Conservation (phyloP, 1,284 basidiomycete genomes). For the Hymenochaete sp. region DNA sequence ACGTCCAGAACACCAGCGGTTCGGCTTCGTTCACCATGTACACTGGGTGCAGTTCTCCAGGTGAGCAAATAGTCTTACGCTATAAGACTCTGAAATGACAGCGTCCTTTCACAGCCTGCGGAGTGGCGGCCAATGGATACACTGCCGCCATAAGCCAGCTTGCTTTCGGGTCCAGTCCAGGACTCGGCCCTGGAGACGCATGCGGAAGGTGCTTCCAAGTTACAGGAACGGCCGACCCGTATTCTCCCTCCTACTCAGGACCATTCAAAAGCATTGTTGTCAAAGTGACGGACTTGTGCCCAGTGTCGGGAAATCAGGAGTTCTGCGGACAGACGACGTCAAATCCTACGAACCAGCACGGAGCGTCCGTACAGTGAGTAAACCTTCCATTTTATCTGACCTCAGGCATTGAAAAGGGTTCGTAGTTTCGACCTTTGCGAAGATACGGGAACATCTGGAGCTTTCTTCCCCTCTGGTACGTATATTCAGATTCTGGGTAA, state of each 20-base stretch:
- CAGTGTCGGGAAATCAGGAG: conserved; percentile 38
- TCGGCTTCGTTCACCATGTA: conserved; percentile 49
- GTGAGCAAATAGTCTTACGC: conserved; percentile 24
- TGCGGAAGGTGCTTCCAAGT: conserved; percentile 51
- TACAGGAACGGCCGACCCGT: conserved; percentile 44
- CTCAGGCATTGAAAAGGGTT: not conserved
- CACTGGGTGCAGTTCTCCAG: conserved; percentile 39
- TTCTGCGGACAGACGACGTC: conserved; percentile 46
- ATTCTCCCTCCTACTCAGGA: conserved; percentile 40
- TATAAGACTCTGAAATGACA: not conserved
- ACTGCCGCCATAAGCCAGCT: conserved; percentile 51
- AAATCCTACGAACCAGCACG: conserved; percentile 36
- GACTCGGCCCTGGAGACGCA: conserved; percentile 46
- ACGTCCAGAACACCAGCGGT: conserved; percentile 43
- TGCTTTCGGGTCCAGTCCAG: conserved; percentile 42
- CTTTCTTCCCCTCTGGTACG: conserved; percentile 45
- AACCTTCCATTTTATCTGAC: not conserved
- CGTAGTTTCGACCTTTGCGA: conserved; percentile 51
- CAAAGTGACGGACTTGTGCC: conserved; percentile 47
- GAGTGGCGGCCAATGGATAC: conserved; percentile 39
- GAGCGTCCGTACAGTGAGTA: conserved; percentile 41
- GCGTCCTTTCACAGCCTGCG: conserved; percentile 37
- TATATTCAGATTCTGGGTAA: not conserved
- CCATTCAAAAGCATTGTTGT: conserved; percentile 49
- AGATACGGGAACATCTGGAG: conserved; percentile 42